A percentile compares a stretch with the other conserved stretches of the same genome.
Evolutionary conservation across 495 filamentous ascomycete species (phyloP).

Genomic region (Hyaloscypha variabilis): DNA sequence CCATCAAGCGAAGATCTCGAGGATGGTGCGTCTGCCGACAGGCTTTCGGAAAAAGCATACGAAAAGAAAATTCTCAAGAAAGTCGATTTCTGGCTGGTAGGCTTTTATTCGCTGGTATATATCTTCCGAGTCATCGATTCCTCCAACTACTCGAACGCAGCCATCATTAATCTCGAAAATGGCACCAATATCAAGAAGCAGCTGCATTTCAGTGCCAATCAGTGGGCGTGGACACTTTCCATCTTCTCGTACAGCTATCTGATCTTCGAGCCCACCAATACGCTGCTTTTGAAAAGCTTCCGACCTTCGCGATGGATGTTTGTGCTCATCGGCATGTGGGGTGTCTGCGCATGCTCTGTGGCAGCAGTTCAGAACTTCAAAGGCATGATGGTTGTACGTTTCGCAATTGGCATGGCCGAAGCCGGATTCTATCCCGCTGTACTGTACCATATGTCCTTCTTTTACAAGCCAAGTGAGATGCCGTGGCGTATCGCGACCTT

Average conservation of each 20-base stretch:
- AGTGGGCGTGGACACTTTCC: constrained; percentile 47
- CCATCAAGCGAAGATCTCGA: neutral
- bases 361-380: constrained; percentile 59
- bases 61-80: constrained; percentile 41
- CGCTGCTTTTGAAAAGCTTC: constrained; percentile 33
- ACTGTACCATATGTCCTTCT: constrained; percentile 54
- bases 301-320: constrained; percentile 49
- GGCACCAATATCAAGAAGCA: constrained; percentile 48
- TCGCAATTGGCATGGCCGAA: constrained; percentile 71
- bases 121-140: constrained; percentile 45
- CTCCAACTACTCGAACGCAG: constrained; percentile 46
- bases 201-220: constrained; percentile 36
- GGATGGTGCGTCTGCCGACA: constrained; percentile 6
- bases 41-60: constrained; percentile 12
- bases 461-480: constrained; percentile 74
- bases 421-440: constrained; percentile 74
- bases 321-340: constrained; percentile 44
- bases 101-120: constrained; percentile 47
- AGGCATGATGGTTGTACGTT: constrained; percentile 69
- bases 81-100: constrained; percentile 45
- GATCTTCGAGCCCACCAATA: constrained; percentile 46
- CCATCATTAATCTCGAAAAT: constrained; percentile 49
- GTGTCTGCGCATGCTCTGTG: constrained; percentile 40
- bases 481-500: constrained; percentile 66
- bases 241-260: constrained; percentile 44